Conservation (phyloP, 345 rosid genomes). For the Aethionema arabicum region DNA sequence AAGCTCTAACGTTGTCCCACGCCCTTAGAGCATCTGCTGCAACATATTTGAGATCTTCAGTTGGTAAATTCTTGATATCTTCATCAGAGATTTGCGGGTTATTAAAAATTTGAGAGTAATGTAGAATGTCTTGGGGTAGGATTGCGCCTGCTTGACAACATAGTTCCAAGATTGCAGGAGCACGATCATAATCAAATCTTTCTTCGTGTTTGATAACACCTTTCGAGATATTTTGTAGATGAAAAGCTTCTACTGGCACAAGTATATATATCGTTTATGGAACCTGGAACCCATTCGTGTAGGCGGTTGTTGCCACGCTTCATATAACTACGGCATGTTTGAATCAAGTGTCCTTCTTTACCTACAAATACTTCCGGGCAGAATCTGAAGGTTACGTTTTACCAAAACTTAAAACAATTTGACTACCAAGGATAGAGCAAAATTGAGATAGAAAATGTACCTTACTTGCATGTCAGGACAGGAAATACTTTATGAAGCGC, state of each 20-base stretch:
- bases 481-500: slow-evolving; percentile 57
- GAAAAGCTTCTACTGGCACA: slow-evolving; percentile 69
- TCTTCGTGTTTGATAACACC: slow-evolving; percentile 62
- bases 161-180: slow-evolving; percentile 78
- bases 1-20: slow-evolving; percentile 66
- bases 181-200: slow-evolving; percentile 73
- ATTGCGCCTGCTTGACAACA: slow-evolving; percentile 86
- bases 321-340: slow-evolving; percentile 70
- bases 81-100: slow-evolving; percentile 27
- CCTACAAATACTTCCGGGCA: slow-evolving; percentile 83
- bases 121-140: slow-evolving; percentile 33
- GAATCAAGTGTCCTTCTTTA: slow-evolving; percentile 78
- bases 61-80: slow-evolving; percentile 42
- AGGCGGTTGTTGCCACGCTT: slow-evolving; percentile 56
- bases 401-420: background rate
- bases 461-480: slow-evolving; percentile 71
- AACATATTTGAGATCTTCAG: slow-evolving; percentile 42
- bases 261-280: slow-evolving; percentile 63
- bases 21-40: slow-evolving; percentile 63
- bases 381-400: slow-evolving; percentile 51
- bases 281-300: slow-evolving; percentile 82
- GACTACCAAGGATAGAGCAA: background rate
- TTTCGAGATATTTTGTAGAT: slow-evolving; percentile 56
- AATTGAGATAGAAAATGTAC: background rate
- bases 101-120: slow-evolving; percentile 23